Evolutionary conservation across 2,329 filamentous ascomycete species (phyloP).

Genomic region (Tolypocladium sp.): DNA sequence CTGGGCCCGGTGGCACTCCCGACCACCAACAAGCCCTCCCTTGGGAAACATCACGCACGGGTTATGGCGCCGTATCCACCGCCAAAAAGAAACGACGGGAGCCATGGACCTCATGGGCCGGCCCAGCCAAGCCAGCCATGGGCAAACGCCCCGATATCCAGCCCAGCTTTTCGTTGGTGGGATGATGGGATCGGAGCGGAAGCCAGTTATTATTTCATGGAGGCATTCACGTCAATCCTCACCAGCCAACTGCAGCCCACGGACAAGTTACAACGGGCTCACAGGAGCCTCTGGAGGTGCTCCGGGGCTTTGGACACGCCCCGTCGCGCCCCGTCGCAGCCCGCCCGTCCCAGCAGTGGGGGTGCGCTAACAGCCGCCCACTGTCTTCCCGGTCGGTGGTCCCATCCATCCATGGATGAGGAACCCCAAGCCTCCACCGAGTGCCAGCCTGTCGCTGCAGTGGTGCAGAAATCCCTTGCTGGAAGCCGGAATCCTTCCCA

Average conservation of each 20-base stretch:
- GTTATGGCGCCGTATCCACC: background rate
- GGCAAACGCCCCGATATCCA: background rate
- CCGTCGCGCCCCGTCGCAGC: conserved; percentile 4
- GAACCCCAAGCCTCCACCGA: background rate
- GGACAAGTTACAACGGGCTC: too few relatives aligned
- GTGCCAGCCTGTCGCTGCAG: background rate
- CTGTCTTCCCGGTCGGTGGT: background rate
- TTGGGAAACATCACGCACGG: background rate
- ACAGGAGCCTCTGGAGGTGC: background rate
- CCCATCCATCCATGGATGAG: too few relatives aligned
- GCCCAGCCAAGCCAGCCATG: background rate
- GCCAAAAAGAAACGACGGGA: background rate
- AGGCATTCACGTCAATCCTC: background rate
- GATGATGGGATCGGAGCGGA: background rate
- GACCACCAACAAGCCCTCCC: background rate
- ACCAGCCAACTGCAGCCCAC: background rate
- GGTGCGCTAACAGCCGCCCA: background rate
- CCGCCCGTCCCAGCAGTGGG: background rate
- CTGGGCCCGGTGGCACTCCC: background rate
- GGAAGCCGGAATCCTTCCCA: background rate
- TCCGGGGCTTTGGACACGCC: conserved; percentile 4
- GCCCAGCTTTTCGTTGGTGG: background rate
- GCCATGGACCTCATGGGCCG: background rate
- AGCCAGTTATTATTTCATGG: background rate
- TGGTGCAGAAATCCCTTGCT: background rate